Percentiles rank a stretch among this genome's conserved stretches.
Conservation (phyloP, 352 stramenopile genomes). For the Phytophthora rubi region DNA sequence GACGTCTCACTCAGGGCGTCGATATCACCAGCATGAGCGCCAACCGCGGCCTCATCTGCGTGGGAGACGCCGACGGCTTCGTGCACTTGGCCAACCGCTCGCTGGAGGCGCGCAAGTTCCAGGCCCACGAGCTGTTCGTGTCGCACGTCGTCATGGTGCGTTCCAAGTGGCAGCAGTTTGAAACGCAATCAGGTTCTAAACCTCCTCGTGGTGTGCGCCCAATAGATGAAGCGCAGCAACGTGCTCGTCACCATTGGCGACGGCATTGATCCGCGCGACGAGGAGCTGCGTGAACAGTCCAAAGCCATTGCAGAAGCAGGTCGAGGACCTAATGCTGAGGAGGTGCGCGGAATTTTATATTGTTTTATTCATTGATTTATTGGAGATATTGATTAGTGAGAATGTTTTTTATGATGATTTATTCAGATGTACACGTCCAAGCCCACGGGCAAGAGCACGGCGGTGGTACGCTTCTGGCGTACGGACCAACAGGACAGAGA, state of each 20-base stretch:
- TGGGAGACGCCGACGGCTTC: conserved; percentile 83
- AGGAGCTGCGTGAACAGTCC: conserved; percentile 78
- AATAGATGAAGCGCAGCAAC: conserved; percentile 89
- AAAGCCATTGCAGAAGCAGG: conserved; percentile 80
- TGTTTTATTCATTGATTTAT: background rate
- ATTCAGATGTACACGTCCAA: conserved; percentile 70
- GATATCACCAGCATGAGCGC: conserved; percentile 89
- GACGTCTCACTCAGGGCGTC: conserved; percentile 62
- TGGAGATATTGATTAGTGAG: background rate
- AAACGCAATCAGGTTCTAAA: background rate
- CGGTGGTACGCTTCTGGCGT: conserved; percentile 87
- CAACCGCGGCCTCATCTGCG: conserved; percentile 86
- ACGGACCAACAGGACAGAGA: conserved; percentile 89
- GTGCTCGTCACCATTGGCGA: conserved; percentile 87
- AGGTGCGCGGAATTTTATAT: conserved; percentile 40
- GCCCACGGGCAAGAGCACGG: conserved; percentile 69
- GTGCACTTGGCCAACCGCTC: conserved; percentile 87
- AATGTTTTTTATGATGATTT: conserved; percentile 4
- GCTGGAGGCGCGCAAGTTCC: conserved; percentile 84
- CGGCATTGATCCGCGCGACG: conserved; percentile 82
- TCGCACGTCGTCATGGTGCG: conserved; percentile 89
- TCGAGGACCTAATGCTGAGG: conserved; percentile 60
- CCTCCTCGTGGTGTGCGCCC: background rate
- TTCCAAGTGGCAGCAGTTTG: background rate
- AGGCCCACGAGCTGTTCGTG: conserved; percentile 87